phyloP scores from a whole-genome alignment of 2,329 filamentous ascomycete species.

The Oidium heveae region DNA sequence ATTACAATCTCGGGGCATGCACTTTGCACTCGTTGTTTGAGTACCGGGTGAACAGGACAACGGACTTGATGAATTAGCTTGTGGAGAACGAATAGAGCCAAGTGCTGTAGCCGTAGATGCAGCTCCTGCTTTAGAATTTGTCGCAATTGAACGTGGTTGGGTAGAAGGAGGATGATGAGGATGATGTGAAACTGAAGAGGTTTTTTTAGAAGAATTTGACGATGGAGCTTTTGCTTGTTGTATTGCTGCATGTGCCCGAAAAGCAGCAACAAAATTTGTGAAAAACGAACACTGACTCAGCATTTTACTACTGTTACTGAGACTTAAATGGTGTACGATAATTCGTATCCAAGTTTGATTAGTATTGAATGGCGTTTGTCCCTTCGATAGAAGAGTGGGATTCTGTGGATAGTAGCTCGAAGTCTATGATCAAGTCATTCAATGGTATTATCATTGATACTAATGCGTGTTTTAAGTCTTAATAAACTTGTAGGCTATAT shows the following conservation, averaged over 20 bases:
- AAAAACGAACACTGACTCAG: conserved; percentile 13
- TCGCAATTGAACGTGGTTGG: conserved; percentile 11
- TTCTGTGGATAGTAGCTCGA: too few species aligned
- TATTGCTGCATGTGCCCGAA: conserved; percentile 12
- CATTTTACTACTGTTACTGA: too few species aligned
- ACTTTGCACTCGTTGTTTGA: conserved; percentile 1
- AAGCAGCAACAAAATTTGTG: conserved; percentile 14
- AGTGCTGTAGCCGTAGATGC: conserved; percentile 9
- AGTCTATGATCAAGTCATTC: too few species aligned
- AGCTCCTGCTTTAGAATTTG: conserved; percentile 8
- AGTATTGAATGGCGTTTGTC: too few species aligned
- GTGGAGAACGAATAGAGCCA: conserved; percentile 10
- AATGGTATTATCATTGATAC: too few species aligned
- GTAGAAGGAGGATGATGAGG: conserved; percentile 6
- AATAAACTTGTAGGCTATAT: too few species aligned
- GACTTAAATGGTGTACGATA: too few species aligned
- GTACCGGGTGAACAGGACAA: conserved; percentile 6
- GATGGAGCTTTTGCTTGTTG: conserved; percentile 8
- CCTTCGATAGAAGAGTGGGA: too few species aligned
- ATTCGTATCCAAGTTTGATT: too few species aligned
- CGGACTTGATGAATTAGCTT: conserved; percentile 9
- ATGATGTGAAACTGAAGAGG: conserved; percentile 1
- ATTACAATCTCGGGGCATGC: conserved; percentile 5
- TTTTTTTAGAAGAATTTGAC: conserved; percentile 4
- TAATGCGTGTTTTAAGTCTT: too few species aligned